Evolutionary conservation across 2,329 filamentous ascomycete species (phyloP).

Genomic region (Colletotrichum sp.): DNA sequence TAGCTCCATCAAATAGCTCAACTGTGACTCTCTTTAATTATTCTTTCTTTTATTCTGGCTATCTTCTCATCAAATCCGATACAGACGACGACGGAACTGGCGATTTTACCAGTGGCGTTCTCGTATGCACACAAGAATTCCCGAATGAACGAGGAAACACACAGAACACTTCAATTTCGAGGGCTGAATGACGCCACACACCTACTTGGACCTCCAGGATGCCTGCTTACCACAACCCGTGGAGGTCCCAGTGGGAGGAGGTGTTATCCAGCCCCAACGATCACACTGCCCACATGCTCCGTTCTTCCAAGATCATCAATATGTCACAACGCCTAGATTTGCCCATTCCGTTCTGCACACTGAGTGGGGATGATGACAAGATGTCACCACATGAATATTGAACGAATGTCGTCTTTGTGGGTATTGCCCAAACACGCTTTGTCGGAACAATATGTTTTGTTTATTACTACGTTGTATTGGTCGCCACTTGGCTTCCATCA

Average conservation of each 20-base stretch:
- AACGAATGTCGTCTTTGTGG: neutral
- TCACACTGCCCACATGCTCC: neutral
- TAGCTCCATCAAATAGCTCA: neutral
- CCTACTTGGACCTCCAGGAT: too few relatives aligned
- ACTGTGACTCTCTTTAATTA: rapidly evolving
- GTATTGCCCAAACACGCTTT: neutral
- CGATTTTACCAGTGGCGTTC: rapidly evolving
- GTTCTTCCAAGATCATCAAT: neutral
- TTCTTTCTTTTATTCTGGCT: neutral
- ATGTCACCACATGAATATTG: neutral
- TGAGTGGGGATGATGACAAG: neutral
- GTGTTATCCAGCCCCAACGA: too few relatives aligned
- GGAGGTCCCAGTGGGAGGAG: too few relatives aligned
- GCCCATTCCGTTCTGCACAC: neutral
- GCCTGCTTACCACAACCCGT: too few relatives aligned
- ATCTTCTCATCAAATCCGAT: neutral
- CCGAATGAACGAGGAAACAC: neutral
- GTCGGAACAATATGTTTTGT: neutral
- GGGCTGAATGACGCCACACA: too few relatives aligned
- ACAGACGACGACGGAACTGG: neutral
- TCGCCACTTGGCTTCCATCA: neutral
- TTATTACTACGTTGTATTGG: neutral
- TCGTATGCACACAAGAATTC: rapidly evolving
- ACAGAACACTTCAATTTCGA: neutral
- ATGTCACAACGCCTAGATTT: neutral